Base-by-base conservation (phyloP, 1,139 yeast species). In the Zhuliangozyma blackwelliae region DNA sequence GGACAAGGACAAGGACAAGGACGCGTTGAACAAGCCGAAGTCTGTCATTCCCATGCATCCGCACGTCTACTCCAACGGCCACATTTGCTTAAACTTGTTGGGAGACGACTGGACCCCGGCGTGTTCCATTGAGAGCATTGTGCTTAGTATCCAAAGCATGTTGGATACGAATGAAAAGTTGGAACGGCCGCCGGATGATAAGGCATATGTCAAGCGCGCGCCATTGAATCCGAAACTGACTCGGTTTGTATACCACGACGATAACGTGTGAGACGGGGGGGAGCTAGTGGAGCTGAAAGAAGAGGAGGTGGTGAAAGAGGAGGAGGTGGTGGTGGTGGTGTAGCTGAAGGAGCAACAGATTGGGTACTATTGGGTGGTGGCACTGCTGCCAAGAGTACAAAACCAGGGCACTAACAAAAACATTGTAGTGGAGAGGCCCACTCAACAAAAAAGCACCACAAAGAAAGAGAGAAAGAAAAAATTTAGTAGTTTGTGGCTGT, bases 81-180 rank as follows among this genome's bases (percentile, higher is more conserved):
- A 82, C 50, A 82, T 82, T 11, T 83, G 92, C 52, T 61, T 80
- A 22, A 77, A 79, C 51, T 53, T 77, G 6, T 57, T 83, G 23
- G 88, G 85, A 1, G 72, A 74, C 7, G 85, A 75, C 32, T 83
- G 92, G 92, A 71, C 87, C 0, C 90, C 90, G 0, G 81, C 82
- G 0, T 82, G 82, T 43, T 68, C 79, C 1, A 63, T 82, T 3
- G 69, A 69, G 33, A 64, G 79, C 6, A 65, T 80, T 0, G 57
- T 78, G 19, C 46, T 83, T 16, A 79, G 87, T 22, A 55, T 83
- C 13, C 90, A 82, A 49, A 77, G 84, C 32, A 77, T 83, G 81
- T 57, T 83, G 32, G 67, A 66, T 9, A 69, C 75, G 3, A 83
- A 83, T 48, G 51, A 49, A 0, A 43, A 53, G 5, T 42, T 55